A percentile compares a stretch with the other conserved stretches of the same genome.
Conservation (phyloP, 2,329 filamentous ascomycete species). For the Fusarium sp. region DNA sequence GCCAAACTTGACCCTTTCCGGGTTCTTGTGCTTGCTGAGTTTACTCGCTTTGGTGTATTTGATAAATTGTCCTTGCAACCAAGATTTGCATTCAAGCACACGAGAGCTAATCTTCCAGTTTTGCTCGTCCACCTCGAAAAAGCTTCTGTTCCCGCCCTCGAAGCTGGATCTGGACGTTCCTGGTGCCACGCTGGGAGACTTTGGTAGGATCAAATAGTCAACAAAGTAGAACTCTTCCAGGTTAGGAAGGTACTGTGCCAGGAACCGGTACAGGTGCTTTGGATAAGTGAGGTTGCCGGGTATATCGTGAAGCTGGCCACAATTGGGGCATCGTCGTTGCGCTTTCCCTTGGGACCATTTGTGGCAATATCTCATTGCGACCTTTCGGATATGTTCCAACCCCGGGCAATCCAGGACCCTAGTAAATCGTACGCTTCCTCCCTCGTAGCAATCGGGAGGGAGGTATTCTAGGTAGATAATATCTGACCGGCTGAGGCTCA, state of each 20-base stretch:
- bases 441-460: constrained; percentile 45
- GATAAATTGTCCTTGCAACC: constrained; percentile 55
- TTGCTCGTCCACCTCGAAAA: constrained; percentile 51
- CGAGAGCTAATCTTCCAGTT: constrained; percentile 53
- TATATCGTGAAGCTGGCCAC: constrained; percentile 49
- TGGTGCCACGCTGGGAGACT: constrained; percentile 10
- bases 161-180: constrained; percentile 31
- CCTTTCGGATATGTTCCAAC: constrained; percentile 51
- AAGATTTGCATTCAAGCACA: constrained; percentile 52
- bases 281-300: constrained; percentile 50
- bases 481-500: constrained; percentile 48
- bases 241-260: constrained; percentile 55
- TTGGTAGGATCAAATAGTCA: constrained; percentile 56
- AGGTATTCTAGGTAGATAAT: constrained; percentile 53
- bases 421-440: constrained; percentile 42
- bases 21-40: constrained; percentile 48
- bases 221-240: constrained; percentile 59
- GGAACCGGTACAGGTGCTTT: constrained; percentile 58
- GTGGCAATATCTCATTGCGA: constrained; percentile 58
- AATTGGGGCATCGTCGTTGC: constrained; percentile 48
- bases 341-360: constrained; percentile 49
- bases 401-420: constrained; percentile 45
- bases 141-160: constrained; percentile 42
- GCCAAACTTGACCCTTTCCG: constrained; percentile 55
- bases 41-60: constrained; percentile 52